phyloP scores from a whole-genome alignment of 352 stramenopile genomes.

The Pythium myriotylum region DNA sequence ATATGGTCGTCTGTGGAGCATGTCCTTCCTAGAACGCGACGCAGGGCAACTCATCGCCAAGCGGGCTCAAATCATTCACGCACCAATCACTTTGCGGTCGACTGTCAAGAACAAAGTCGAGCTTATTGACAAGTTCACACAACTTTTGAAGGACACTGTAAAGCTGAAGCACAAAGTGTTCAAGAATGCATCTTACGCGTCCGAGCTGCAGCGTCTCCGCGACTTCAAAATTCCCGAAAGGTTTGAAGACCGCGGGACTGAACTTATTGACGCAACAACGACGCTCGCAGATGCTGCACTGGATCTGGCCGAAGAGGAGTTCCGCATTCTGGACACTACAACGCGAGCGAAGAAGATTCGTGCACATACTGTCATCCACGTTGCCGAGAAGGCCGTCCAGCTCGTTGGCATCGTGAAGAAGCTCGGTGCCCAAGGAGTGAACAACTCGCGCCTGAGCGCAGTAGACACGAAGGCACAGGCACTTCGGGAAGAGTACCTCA shows the following conservation, averaged over 20 bases:
- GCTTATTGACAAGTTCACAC: slow-evolving; percentile 86
- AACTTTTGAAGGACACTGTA: slow-evolving; percentile 84
- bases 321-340: slow-evolving; percentile 59
- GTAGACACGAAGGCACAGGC: slow-evolving; percentile 47
- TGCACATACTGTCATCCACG: slow-evolving; percentile 64
- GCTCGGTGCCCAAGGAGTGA: slow-evolving; percentile 61
- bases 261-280: slow-evolving; percentile 64
- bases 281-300: slow-evolving; percentile 68
- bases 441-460: slow-evolving; percentile 43
- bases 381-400: slow-evolving; percentile 73
- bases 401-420: slow-evolving; percentile 87
- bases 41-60: slow-evolving; percentile 77
- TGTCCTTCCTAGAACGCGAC: slow-evolving; percentile 82
- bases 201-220: slow-evolving; percentile 57
- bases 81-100: slow-evolving; percentile 59
- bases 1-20: slow-evolving; percentile 74
- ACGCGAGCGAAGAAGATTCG: slow-evolving; percentile 84
- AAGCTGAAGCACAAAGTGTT: slow-evolving; percentile 91
- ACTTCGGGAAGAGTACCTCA: slow-evolving; percentile 65
- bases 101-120: slow-evolving; percentile 79
- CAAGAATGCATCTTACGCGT: slow-evolving; percentile 66
- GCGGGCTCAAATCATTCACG: slow-evolving; percentile 69
- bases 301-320: slow-evolving; percentile 82
- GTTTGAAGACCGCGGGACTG: slow-evolving; percentile 66
- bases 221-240: slow-evolving; percentile 67